phyloP scores from a whole-genome alignment of 345 rosid species.

The Citrus glauca region DNA sequence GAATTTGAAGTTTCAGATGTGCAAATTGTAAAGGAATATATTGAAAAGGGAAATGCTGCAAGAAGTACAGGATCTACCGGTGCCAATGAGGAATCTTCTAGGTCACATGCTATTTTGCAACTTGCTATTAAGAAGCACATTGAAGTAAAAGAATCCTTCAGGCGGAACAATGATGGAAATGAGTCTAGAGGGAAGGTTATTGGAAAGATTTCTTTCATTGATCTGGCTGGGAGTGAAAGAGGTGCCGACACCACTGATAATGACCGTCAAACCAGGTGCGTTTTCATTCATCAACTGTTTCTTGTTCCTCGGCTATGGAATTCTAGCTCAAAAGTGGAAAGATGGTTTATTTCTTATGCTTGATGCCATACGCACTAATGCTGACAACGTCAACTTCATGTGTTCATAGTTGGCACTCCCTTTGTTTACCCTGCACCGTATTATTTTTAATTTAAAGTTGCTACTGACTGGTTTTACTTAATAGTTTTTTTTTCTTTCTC shows the following conservation, averaged over 20 bases:
- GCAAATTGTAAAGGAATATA: slow-evolving; percentile 89
- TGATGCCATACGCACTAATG: neutral
- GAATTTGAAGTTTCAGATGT: slow-evolving; percentile 95
- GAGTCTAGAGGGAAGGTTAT: slow-evolving; percentile 81
- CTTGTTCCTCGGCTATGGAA: neutral
- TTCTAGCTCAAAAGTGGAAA: neutral
- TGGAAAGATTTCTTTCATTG: slow-evolving; percentile 96
- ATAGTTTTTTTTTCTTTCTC: neutral
- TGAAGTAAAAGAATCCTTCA: slow-evolving; percentile 69
- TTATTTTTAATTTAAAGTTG: neutral
- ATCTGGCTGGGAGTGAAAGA: slow-evolving; percentile 99
- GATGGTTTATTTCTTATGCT: neutral
- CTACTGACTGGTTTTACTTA: neutral
- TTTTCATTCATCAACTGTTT: neutral
- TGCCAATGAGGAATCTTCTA: slow-evolving; percentile 97
- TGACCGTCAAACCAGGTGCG: slow-evolving; percentile 95
- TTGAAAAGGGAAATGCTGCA: slow-evolving; percentile 88
- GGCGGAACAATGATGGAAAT: slow-evolving; percentile 70
- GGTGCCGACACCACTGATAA: slow-evolving; percentile 99
- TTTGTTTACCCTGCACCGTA: neutral
- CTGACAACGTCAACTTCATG: neutral
- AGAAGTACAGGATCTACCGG: slow-evolving; percentile 98
- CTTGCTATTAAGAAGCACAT: slow-evolving; percentile 84
- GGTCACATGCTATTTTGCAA: slow-evolving; percentile 98
- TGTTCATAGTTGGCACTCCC: neutral